phyloP scores from a whole-genome alignment of 2,329 filamentous ascomycete genomes.

The Neopestalotiopsis rosae region DNA sequence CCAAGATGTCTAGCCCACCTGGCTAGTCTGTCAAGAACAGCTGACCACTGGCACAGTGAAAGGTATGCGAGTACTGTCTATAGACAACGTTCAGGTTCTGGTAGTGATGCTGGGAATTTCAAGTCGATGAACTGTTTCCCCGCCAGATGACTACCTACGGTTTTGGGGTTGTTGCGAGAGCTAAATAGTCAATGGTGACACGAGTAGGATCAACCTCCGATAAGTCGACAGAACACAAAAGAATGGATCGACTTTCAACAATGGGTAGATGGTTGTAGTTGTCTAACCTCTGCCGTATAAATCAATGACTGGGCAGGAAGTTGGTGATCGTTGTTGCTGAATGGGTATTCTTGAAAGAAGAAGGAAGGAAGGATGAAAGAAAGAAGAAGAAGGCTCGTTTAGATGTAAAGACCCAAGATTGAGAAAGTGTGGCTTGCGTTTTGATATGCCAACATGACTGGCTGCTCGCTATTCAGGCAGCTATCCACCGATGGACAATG shows the following conservation, averaged over 20 bases:
- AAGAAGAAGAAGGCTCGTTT: constrained; percentile 28
- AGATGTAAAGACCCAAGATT: constrained; percentile 31
- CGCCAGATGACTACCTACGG: neutral
- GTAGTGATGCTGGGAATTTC: neutral
- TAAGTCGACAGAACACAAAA: neutral
- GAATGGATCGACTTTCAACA: neutral
- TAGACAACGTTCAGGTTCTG: too few species aligned
- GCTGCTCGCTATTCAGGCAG: constrained; percentile 33
- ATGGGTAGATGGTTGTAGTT: neutral
- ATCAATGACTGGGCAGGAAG: neutral
- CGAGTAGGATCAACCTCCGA: neutral
- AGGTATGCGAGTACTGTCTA: neutral
- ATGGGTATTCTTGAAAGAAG: constrained; percentile 13
- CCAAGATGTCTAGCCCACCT: constrained; percentile 36
- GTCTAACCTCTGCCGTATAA: neutral
- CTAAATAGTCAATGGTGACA: neutral
- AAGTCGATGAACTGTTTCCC: constrained; percentile 16
- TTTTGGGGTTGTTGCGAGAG: neutral
- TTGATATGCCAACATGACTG: constrained; percentile 52
- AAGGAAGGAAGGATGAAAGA: constrained; percentile 22
- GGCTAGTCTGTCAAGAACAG: constrained; percentile 39
- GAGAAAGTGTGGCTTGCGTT: constrained; percentile 48
- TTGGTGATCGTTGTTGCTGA: neutral
- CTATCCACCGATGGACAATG: constrained; percentile 46
- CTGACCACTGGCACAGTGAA: neutral